A percentile compares a stretch with the other conserved stretches of the same genome.
Evolutionary conservation across 2,329 filamentous ascomycete species (phyloP).

Genomic region (Xylariaceae sp.): DNA sequence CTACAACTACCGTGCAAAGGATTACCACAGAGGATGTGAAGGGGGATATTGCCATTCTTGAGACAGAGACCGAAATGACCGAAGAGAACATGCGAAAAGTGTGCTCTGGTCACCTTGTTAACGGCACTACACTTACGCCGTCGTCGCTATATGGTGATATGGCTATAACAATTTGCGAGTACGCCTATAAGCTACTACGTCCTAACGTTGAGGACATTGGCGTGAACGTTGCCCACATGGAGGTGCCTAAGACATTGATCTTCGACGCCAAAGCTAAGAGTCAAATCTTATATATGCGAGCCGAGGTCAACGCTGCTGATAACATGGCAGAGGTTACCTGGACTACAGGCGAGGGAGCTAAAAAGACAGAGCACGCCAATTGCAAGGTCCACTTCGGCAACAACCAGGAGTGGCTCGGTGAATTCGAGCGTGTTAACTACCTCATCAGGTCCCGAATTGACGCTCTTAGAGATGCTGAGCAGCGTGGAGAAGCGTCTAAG

Average conservation of each 20-base stretch:
- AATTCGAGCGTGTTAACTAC: slow-evolving; percentile 72
- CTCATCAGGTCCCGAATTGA: slow-evolving; percentile 69
- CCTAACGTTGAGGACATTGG: slow-evolving; percentile 62
- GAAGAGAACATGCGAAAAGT: slow-evolving; percentile 67
- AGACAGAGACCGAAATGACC: slow-evolving; percentile 70
- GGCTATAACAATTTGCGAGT: slow-evolving; percentile 65
- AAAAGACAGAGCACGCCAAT: slow-evolving; percentile 65
- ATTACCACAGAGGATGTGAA: slow-evolving; percentile 68
- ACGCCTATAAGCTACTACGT: slow-evolving; percentile 68
- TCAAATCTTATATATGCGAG: slow-evolving; percentile 67
- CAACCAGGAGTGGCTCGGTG: slow-evolving; percentile 63
- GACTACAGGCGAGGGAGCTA: slow-evolving; percentile 63
- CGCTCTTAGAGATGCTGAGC: slow-evolving; percentile 63
- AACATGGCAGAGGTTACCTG: slow-evolving; percentile 63
- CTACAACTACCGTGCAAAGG: slow-evolving; percentile 69
- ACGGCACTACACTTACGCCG: slow-evolving; percentile 69
- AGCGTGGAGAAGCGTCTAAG: slow-evolving; percentile 71
- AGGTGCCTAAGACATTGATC: slow-evolving; percentile 74
- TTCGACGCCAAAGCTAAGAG: slow-evolving; percentile 51
- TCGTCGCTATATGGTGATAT: slow-evolving; percentile 60
- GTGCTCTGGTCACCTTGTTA: slow-evolving; percentile 70
- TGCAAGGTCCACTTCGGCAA: slow-evolving; percentile 68
- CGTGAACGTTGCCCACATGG: slow-evolving; percentile 69
- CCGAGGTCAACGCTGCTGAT: slow-evolving; percentile 62
- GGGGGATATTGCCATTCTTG: slow-evolving; percentile 62